phyloP scores from a whole-genome alignment of 495 filamentous ascomycete species.

The Massariosphaeria phaeospora region DNA sequence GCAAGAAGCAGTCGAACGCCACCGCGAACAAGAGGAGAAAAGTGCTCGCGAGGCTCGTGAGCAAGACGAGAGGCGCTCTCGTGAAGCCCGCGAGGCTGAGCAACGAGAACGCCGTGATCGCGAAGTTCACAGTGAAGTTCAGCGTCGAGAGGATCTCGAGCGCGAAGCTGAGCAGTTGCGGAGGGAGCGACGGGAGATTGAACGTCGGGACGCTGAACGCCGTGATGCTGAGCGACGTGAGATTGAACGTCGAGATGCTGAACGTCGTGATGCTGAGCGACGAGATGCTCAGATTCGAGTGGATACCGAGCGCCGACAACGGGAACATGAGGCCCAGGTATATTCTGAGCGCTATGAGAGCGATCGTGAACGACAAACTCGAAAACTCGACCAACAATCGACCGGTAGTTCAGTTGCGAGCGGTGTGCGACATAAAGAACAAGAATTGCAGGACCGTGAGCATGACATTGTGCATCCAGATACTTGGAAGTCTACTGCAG shows the following conservation, averaged over 20 bases:
- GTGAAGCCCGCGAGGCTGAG: slow-evolving; percentile 2
- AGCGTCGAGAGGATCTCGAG: slow-evolving; percentile 21
- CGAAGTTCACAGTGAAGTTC: slow-evolving; percentile 18
- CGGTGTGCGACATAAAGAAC: slow-evolving; percentile 26
- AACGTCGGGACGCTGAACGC: slow-evolving; percentile 15
- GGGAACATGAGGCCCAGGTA: slow-evolving; percentile 18
- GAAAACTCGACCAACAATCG: slow-evolving; percentile 11
- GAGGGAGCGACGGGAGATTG: slow-evolving; percentile 12
- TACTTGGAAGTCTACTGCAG: slow-evolving; percentile 23
- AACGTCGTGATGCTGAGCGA: slow-evolving; percentile 21
- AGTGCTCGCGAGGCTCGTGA: background rate
- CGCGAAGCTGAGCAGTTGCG: slow-evolving; percentile 26
- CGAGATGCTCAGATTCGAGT: slow-evolving; percentile 17
- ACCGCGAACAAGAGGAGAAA: background rate
- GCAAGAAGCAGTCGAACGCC: background rate
- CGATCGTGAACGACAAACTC: slow-evolving; percentile 7
- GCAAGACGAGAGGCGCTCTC: too few species aligned
- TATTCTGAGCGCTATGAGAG: slow-evolving; percentile 10
- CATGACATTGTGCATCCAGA: slow-evolving; percentile 20
- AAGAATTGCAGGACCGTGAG: slow-evolving; percentile 24
- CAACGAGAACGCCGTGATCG: slow-evolving; percentile 11
- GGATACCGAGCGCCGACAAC: slow-evolving; percentile 12
- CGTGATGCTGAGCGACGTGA: slow-evolving; percentile 14
- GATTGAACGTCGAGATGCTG: slow-evolving; percentile 18
- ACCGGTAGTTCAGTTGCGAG: slow-evolving; percentile 22